Evolutionary conservation across 306 rosid species (phyloP), one percentile per base, ranked within the genome.

Genomic region (Vicia villosa): DNA sequence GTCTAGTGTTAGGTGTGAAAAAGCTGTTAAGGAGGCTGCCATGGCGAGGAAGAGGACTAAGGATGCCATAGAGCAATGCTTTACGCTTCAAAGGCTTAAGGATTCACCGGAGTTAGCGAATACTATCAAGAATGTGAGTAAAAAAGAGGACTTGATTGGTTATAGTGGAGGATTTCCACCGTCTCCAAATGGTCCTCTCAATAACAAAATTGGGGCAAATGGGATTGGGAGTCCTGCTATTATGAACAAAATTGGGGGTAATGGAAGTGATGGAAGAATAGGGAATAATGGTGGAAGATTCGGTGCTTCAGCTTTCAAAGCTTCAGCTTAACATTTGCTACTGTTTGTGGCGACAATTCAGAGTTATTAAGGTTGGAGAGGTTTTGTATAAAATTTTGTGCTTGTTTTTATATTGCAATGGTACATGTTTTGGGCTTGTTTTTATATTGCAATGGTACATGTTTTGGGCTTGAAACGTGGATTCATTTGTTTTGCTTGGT

Each of bases 21-120:
- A 81, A 21, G 73, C 75, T 9, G 89, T 79, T 0, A 65, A 74
- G 17, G 98, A 89, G 40, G 82, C 96, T 1, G 83, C 89, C 0
- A 1, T 58, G 2, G 92, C 96, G 0, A 47, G 89, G 77, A 89
- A 84, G 86, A 74, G 83, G 34, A 96, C 92, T 0, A 76, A 76
- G 40, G 96, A 92, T 10, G 83, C 90, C 3, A 20, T 92, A 28
- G 81, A 84, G 5, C 78, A 75, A 17, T 73, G 79, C 16, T 73
- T 70, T 10, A 6, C 51, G 2, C 51, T 84, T 38, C 71, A 74
- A 11, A 70, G 43, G 64, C 10, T 67, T 8, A 78, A 72, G 73
- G 86, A 75, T 70, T 73, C 82, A 0, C 4, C 14, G 1, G 61
- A 26, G 8, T 24, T 55, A 12, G 15, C 10, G 3, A 20, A 20